These are phyloP conservation scores for Beauveria pseudobassiana DNA, from an alignment of 2,329 filamentous ascomycete genomes.

Conservation along the genomic window DNA sequence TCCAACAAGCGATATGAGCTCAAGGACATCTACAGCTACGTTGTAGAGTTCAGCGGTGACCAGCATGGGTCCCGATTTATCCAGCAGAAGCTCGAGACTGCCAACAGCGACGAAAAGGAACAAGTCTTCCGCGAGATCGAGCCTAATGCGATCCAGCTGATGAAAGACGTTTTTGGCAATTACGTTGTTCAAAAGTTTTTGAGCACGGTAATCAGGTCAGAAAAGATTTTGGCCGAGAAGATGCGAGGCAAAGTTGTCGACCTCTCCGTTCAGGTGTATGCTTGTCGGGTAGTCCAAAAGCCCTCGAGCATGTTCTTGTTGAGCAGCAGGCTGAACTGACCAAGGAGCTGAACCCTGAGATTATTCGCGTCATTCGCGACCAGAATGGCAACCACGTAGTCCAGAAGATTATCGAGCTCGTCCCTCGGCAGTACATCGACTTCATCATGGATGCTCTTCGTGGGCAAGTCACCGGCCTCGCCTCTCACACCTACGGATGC, in stretches of 20 bases:
- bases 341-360: conserved; percentile 69
- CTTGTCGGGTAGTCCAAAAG: conserved; percentile 93
- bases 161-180: conserved; percentile 96
- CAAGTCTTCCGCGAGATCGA: conserved; percentile 82
- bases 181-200: conserved; percentile 98
- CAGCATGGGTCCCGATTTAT: conserved; percentile 95
- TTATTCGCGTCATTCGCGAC: conserved; percentile 73
- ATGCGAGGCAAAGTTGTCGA: conserved; percentile 81
- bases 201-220: conserved; percentile 93
- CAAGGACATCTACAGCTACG: conserved; percentile 78
- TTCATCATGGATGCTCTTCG: conserved; percentile 80
- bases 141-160: conserved; percentile 75
- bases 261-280: conserved; percentile 83
- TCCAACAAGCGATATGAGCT: conserved; percentile 69
- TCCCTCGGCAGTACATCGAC: conserved; percentile 65
- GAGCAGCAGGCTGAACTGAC: conserved; percentile 83
- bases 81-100: conserved; percentile 82
- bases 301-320: conserved; percentile 81
- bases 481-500: conserved; percentile 79
- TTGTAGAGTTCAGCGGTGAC: conserved; percentile 93
- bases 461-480: conserved; percentile 65
- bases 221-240: conserved; percentile 78
- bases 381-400: conserved; percentile 95
- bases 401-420: conserved; percentile 84
- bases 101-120: conserved; percentile 94